Evolutionary conservation across 495 filamentous ascomycete species (phyloP), one percentile per base, ranked within the genome.

Genomic region (Aspergillus egyptiacus): DNA sequence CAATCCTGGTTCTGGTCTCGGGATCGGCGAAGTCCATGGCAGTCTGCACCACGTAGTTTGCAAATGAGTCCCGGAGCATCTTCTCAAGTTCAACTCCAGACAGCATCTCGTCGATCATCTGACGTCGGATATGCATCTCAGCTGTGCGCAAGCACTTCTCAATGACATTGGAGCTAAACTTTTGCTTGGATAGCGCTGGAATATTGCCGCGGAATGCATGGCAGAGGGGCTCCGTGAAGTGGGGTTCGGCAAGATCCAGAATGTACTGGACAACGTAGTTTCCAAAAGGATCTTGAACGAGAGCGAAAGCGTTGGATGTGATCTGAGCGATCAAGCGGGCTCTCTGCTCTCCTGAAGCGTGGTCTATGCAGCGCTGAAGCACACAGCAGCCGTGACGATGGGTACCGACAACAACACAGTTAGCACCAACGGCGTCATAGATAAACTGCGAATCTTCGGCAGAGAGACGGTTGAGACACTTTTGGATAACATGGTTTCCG

Each of bases 261-360:
- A 98, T 95, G 65, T 98, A 98, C 69, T 98, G 93, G 32, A 98
- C 83, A 33, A 98, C 93, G 58, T 98, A 98, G 64, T 98, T 98
- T 56, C 93, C 93, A 56, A 95, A 98, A 0, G 93, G 91, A 65
- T 98, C 94, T 62, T 95, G 89, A 11, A 97, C 89, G 9, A 98
- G 80, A 13, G 79, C 66, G 54, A 86, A 84, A 7, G 89, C 84
- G 55, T 95, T 83, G 19, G 76, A 70, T 2, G 89, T 95, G 61
- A 98, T 96, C 57, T 86, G 79, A 34, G 77, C 70, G 52, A 98
- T 88, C 45, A 98, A 74, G 68, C 86, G 86, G 51, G 81, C 76
- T 71, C 94, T 94, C 71, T 97, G 93, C 13, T 77, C 64, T 43
- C 91, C 91, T 14, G 89, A 86, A 20, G 93, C 93, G 67, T 98